Evolutionary conservation across 495 filamentous ascomycete species (phyloP).

Genomic region (Podospora bellae-mahoneyi): DNA sequence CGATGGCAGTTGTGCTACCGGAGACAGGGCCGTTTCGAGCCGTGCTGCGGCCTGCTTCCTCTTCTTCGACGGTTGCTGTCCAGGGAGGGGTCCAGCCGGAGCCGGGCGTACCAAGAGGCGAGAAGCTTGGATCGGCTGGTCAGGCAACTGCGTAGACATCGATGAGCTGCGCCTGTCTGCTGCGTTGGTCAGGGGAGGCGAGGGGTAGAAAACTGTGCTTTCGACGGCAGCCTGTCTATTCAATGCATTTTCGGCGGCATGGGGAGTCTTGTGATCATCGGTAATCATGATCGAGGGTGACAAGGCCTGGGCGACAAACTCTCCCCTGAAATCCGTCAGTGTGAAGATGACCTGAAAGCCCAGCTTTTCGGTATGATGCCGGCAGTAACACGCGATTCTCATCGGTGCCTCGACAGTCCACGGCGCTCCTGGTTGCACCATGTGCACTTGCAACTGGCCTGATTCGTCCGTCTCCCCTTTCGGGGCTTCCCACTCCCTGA

Average conservation of each 20-base stretch:
- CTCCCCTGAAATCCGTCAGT: slow-evolving; percentile 71
- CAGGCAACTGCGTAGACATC: neutral
- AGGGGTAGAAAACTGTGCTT: neutral
- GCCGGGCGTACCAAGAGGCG: slow-evolving; percentile 8
- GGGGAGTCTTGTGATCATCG: slow-evolving; percentile 83
- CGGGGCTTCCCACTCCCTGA: slow-evolving; percentile 75
- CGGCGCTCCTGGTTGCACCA: neutral
- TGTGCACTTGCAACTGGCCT: slow-evolving; percentile 38
- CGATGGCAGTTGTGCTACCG: neutral
- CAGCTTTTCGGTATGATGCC: slow-evolving; percentile 86
- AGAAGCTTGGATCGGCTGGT: neutral
- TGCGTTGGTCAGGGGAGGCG: neutral
- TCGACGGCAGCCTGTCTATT: neutral
- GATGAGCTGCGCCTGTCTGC: neutral
- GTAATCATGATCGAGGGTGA: slow-evolving; percentile 90
- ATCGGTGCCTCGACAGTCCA: slow-evolving; percentile 80
- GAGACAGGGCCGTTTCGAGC: slow-evolving; percentile 47
- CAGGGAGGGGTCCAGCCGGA: slow-evolving; percentile 10
- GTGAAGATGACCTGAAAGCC: slow-evolving; percentile 96
- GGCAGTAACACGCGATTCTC: slow-evolving; percentile 96
- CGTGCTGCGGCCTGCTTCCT: slow-evolving; percentile 81
- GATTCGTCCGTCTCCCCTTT: slow-evolving; percentile 48
- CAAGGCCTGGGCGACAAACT: slow-evolving; percentile 77
- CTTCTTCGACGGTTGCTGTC: slow-evolving; percentile 52
- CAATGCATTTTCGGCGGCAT: neutral